Base-by-base conservation (phyloP, 1,139 yeast genomes). In the Debaryomyces udenii region DNA sequence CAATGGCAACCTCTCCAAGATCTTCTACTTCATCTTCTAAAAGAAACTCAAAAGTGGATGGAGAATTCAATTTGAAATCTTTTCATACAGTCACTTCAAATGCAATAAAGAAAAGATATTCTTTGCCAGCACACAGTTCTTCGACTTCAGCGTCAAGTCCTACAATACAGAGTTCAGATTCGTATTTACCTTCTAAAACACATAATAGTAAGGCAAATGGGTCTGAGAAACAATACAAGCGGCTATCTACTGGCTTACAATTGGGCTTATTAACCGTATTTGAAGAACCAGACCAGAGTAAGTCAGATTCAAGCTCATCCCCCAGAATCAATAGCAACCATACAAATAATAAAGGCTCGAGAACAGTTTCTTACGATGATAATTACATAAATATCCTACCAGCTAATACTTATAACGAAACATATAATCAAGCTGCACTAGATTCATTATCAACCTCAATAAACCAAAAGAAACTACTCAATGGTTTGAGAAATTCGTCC, bases 261-360 rank as follows among this genome's bases (percentile, higher is more conserved):
- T 49, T 71, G n/a, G 72, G 74, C 1, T 52, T 72, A 27, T 51
- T 70, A 23, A 70, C 76, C 1, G 76, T 72, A 1, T 53, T 68
- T 41, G 76, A 70, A 51, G 70, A 69, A 32, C 60, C 60, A 4
- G 16, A 16, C 6, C 26, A 30, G 5, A 16, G 15, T 10, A 16
- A 10, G 10, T 23, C 36, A n/a, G 37, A 37, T 13, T 27, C 37
- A 9, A 26, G 18, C 7, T 18, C 32, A 6, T 20, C 38, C 9
- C 14, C 11, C 4, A 20, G 28, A 3, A 16, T 27, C 9, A 22
- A 35, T 18, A 11, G 9, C n/a, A 26, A 37, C 13, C 14, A 20
- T 11, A 10, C 5, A 17, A 37, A 17, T 16, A 31, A 24, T 13
- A 27, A 18, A 13, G 22, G 13, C 9, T 9, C 22, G 6, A 40